Base-by-base conservation (phyloP, 2,329 filamentous ascomycete species). In the Penicillium aurantiogriseum region DNA sequence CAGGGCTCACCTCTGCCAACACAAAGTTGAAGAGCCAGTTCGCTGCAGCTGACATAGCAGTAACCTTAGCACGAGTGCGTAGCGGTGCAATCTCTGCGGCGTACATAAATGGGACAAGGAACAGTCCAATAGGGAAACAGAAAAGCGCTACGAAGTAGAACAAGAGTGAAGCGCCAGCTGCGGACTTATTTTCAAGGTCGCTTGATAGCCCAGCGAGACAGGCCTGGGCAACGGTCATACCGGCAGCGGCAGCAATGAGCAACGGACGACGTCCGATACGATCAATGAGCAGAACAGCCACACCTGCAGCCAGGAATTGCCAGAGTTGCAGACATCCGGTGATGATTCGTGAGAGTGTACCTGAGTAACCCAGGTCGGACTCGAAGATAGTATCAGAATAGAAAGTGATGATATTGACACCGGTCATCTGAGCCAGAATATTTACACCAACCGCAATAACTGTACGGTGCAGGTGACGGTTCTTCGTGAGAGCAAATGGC, bases 91-190 rank as follows among this genome's bases (percentile, higher is more conserved):
- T 76, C 67, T 86, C 83, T 1, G 83, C 80, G 56, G 82, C 83
- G 70, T 86, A 86, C 43, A 85, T 74, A 71, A 85, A 86, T 64
- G 84, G 85, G 45, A 82, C 79, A 2, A 83, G 81, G 1, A 85
- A 75, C 69, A 84, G 84, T 0, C 83, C 83, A 56, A 85, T 82
- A 0, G 82, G 83, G 38, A 84, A 81, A 71, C 85, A 85, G 65
- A 81, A 83, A 70, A 85, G 82, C 73, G 83, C 86, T 35, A 85
- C 69, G 69, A 83, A 86, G 51, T 86, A 77, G 71, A 85, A 85
- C 62, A 82, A 76, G 1, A 80, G 80, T 1, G 80, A 80, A 0
- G 77, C 80, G 40, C 84, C 79, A 59, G 80, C 78, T 3, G 82
- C 78, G 0, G 74, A 55, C 5, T 71, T 71, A 68, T 83, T 81